Conservation (phyloP, 495 filamentous ascomycete genomes). For the Trichodelitschia bisporula region DNA sequence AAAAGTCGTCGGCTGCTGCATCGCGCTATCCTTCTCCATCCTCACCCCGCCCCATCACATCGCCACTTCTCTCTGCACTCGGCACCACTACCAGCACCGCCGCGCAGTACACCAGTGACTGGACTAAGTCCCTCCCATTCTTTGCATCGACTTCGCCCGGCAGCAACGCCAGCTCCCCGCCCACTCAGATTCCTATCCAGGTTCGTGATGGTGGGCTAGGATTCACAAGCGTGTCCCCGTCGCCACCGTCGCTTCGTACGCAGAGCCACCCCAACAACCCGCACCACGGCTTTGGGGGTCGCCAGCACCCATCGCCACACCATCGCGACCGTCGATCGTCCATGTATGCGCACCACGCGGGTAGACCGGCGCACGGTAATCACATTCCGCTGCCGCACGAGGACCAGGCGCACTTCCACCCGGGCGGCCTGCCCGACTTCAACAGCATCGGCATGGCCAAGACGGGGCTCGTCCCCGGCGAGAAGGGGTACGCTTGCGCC, state of each 20-base stretch:
- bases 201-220: not conserved
- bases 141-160: conserved; percentile 7
- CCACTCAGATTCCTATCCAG: conserved; percentile 4
- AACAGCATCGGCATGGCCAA: conserved; percentile 18
- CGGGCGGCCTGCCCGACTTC: conserved; percentile 29
- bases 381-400: conserved; percentile 60
- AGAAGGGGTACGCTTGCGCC: conserved; percentile 47
- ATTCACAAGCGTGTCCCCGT: conserved; percentile 1
- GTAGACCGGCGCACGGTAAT: conserved; percentile 16
- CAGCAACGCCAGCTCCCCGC: conserved; percentile 7
- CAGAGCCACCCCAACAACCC: conserved; percentile 12
- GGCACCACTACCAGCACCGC: conserved; percentile 9
- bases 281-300: conserved; percentile 12
- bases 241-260: conserved; percentile 4
- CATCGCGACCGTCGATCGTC: conserved; percentile 21
- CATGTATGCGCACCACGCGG: conserved; percentile 30
- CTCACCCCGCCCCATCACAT: conserved; percentile 7
- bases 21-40: conserved; percentile 5
- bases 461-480: conserved; percentile 25
- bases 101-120: conserved; percentile 14
- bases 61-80: conserved; percentile 12
- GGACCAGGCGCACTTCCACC: conserved; percentile 47
- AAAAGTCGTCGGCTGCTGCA: conserved; percentile 8
- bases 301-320: conserved; percentile 8
- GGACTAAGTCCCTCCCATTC: conserved; percentile 12